Evolutionary conservation across 331 rosid genomes (phyloP).

Genomic region (Quercus lobata): DNA sequence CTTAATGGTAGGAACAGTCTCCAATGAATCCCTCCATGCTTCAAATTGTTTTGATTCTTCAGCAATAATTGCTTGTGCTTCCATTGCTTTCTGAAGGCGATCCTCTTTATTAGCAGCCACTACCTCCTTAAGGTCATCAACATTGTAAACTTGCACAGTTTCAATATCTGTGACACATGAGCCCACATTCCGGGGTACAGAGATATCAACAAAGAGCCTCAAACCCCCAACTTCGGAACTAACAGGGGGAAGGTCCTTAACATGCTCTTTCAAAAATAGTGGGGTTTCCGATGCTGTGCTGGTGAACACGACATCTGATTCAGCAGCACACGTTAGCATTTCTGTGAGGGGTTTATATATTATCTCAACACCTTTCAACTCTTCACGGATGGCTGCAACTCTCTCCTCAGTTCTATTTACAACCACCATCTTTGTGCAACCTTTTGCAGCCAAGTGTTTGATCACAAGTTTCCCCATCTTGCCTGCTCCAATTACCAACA

Average conservation of each 20-base stretch:
- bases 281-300: constrained; percentile 93
- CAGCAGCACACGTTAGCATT: constrained; percentile 62
- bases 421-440: constrained; percentile 82
- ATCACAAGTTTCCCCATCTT: constrained; percentile 99
- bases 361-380: constrained; percentile 63
- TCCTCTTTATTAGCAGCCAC: constrained; percentile 99
- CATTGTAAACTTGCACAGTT: constrained; percentile 64
- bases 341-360: constrained; percentile 83
- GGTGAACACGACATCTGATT: constrained; percentile 83
- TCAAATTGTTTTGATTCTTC: constrained; percentile 93
- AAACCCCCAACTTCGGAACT: constrained; percentile 54
- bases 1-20: constrained; percentile 97
- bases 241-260: constrained; percentile 65
- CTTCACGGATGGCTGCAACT: constrained; percentile 72
- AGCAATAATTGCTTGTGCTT: constrained; percentile 79
- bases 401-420: constrained; percentile 88
- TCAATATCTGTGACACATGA: constrained; percentile 72
- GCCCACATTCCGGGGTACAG: constrained; percentile 87
- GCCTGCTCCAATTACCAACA: constrained; percentile 93
- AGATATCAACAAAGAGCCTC: constrained; percentile 79
- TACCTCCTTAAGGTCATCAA: constrained; percentile 94
- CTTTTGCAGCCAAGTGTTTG: constrained; percentile 92
- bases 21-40: constrained; percentile 97
- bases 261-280: constrained; percentile 66
- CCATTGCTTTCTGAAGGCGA: constrained; percentile 84